A percentile compares a stretch with the other conserved stretches of the same genome.
Evolutionary conservation across 164 flowering plant species (phyloP).

Genomic region (Amborella trichopoda): DNA sequence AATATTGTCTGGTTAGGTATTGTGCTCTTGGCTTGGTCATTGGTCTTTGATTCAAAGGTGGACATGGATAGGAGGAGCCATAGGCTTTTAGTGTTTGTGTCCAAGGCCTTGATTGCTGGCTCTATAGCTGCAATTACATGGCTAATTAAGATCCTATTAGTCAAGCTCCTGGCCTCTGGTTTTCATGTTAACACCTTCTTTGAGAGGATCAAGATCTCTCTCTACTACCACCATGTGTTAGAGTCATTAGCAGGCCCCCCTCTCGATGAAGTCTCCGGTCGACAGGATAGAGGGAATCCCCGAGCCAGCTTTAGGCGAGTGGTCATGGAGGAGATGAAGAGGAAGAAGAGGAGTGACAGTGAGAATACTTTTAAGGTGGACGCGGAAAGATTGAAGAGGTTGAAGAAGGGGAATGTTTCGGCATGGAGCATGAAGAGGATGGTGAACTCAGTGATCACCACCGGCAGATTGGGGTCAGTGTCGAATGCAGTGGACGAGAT

Average conservation of each 20-base stretch:
- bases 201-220: constrained; percentile 76
- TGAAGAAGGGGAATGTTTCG: constrained; percentile 59
- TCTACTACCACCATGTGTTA: constrained; percentile 67
- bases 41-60: constrained; percentile 40
- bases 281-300: too few species aligned
- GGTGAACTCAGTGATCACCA: constrained; percentile 28
- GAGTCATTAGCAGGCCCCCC: constrained; percentile 68
- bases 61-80: constrained; percentile 13
- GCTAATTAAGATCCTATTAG: constrained; percentile 50
- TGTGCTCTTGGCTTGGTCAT: constrained; percentile 58
- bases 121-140: constrained; percentile 56
- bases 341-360: constrained; percentile 16
- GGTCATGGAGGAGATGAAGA: constrained; percentile 10
- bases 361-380: constrained; percentile 47
- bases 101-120: constrained; percentile 35
- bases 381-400: constrained; percentile 50
- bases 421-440: constrained; percentile 79
- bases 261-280: constrained; percentile 34
- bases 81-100: constrained; percentile 29
- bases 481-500: constrained; percentile 34
- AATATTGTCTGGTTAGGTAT: constrained; percentile 52
- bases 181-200: constrained; percentile 68
- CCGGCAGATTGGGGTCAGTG: constrained; percentile 50
- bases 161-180: constrained; percentile 56
- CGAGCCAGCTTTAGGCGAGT: too few species aligned